A percentile compares a stretch with the other conserved stretches of the same genome.
Conservation (phyloP, 352 stramenopile genomes). For the Globisporangium cylindrosporum region DNA sequence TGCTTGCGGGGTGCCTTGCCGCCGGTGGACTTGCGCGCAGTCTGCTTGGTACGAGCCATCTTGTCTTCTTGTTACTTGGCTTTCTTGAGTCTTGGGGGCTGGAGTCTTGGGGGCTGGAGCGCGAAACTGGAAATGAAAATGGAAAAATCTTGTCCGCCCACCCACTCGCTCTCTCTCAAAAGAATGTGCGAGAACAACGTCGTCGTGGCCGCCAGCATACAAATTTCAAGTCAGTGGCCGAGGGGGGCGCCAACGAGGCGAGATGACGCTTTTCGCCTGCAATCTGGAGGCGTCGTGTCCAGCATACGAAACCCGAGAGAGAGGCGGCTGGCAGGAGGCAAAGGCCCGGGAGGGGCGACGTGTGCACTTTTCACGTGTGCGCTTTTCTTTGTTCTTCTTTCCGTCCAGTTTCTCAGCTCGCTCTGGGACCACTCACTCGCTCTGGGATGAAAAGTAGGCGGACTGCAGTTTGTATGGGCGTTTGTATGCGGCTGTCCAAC, state of each 20-base stretch:
- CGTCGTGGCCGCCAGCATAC: slow-evolving; percentile 29
- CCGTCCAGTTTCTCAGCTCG: slow-evolving; percentile 14
- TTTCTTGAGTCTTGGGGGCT: not conserved
- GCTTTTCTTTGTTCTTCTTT: slow-evolving; percentile 25
- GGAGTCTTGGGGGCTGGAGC: slow-evolving; percentile 16
- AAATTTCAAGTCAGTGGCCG: slow-evolving; percentile 31
- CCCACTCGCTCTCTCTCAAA: not conserved
- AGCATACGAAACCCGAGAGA: slow-evolving; percentile 3
- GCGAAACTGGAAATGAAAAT: slow-evolving; percentile 48
- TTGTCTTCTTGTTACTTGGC: slow-evolving; percentile 10
- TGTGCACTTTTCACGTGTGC: slow-evolving; percentile 1
- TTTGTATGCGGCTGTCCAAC: slow-evolving; percentile 29
- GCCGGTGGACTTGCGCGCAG: slow-evolving; percentile 93
- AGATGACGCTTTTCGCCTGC: slow-evolving; percentile 22
- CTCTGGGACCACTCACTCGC: slow-evolving; percentile 23
- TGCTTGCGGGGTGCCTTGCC: slow-evolving; percentile 94
- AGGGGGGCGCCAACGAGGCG: slow-evolving; percentile 39
- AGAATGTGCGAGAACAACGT: slow-evolving; percentile 8
- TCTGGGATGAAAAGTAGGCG: not conserved
- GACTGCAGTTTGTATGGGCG: slow-evolving; percentile 17
- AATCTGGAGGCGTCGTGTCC: slow-evolving; percentile 8
- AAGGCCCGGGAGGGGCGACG: slow-evolving; percentile 24
- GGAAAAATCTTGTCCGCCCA: not conserved
- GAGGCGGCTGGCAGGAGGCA: slow-evolving; percentile 9
- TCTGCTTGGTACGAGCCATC: slow-evolving; percentile 97